Base-by-base conservation (phyloP, 1,139 yeast species). In the Geotrichum histeridarum region DNA sequence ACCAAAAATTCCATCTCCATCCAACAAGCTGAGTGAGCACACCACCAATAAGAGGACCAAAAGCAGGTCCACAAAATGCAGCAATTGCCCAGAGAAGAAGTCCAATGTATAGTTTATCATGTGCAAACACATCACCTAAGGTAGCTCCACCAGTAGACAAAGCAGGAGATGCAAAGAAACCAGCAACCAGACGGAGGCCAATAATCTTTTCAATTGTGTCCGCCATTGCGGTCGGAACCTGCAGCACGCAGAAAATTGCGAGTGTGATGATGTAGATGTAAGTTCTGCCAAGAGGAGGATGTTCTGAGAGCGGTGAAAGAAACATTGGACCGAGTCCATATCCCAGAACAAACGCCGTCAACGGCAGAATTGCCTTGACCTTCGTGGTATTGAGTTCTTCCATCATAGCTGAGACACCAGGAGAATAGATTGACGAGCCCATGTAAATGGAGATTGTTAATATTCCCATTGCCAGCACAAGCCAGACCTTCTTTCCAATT, bases 121-220 rank as follows among this genome's bases (percentile, higher is more conserved):
- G 55, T 1, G 63, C 64, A 41, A 58, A 31, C 30, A 68, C 57
- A 70, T 90, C 97, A 56, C 85, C 77, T 58, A 89, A 79, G 2
- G 95, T 82, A 57, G 96, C 97, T 56, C 91, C 94, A 11, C 93
- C 96, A 61, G 87, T 82, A 2, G 95, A 83, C 66, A 90, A 75
- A 0, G 95, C 90, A 5, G 96, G 96, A 4, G 93, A 82, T 0
- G 94, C 88, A 55, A 86, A 76, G 35, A 85, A 75, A 2, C 97
- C 97, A 42, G 89, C 79, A 62, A 90, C 80, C 67, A 89, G 86
- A 62, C 97, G 76, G 51, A 87, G 72, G 1, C 88, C 84, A 50
- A 87, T 73, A 35, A 73, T 62, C 1, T 68, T 64, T 3, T 69
- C 69, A 41, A 83, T 75, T 60, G 82, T 81, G 33, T 75, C 69